Base-by-base conservation (phyloP, 2,329 filamentous ascomycete species). In the Diaporthe amygdali region DNA sequence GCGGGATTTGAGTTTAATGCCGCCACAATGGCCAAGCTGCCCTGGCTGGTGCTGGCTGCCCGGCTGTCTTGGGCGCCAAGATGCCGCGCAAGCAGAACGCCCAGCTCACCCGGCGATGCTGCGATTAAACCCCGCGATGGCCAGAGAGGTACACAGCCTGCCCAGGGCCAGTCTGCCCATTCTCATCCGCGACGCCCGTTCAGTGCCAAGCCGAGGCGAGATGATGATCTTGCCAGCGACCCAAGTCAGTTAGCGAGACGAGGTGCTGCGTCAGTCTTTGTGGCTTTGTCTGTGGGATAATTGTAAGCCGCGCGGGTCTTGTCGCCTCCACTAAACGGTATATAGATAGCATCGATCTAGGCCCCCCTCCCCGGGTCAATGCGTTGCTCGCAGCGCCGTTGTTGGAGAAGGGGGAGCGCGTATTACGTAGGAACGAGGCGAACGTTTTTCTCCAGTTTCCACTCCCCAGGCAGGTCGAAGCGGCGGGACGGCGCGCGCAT, bases 31-130 rank as follows among this genome's bases (percentile, higher is more conserved):
- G 59, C 59, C 59, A 49, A 64, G 59, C 30, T 25, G 59, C 5
- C 27, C 30, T 44, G 59, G 41, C 41, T 64, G 44, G 44, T 12
- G 17, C 47, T 37, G 44, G 59, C 59, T 25, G n/a, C n/a, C n/a
- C n/a, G n/a, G n/a, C n/a, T 25, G 41, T 64, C 59, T 64, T 64
- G 59, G 59, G 44, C 59, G 59, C 59, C 59, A 64, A 64, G 59
- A 47, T 15, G 59, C 41, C 59, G 59, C 59, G 59, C 59, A 64
- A 64, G 59, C 44, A 49, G 37, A 4, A 20, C 41, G 20, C 41
- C 59, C 7, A 37, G 41, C 27, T 20, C 20, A 34, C 41, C 27
- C 15, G 30, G 30, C 44, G 59, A 64, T 64, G 59, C 59, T 64
- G 49, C 49, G 27, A 37, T 46, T n/a, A n/a, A 8, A 49, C 30